A percentile compares a stretch with the other conserved stretches of the same genome.
These are phyloP conservation scores for Metschnikowia corniflorae DNA, from an alignment of 805 yeast genomes.

Conservation along the genomic window DNA sequence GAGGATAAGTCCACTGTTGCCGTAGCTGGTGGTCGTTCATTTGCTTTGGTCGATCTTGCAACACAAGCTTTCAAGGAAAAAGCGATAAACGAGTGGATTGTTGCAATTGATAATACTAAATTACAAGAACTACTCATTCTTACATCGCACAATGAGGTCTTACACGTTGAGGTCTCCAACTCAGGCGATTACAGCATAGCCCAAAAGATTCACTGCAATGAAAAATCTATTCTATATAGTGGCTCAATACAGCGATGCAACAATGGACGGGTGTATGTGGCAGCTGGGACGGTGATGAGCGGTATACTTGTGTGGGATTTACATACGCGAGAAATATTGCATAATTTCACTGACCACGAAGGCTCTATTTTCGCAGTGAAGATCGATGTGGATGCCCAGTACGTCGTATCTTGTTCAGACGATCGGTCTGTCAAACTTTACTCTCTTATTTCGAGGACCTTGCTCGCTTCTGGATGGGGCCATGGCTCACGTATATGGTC, in stretches of 20 bases:
- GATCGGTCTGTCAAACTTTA: constrained; percentile 85
- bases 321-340: constrained; percentile 38
- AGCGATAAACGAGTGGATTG: constrained; percentile 77
- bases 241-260: constrained; percentile 61
- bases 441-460: constrained; percentile 53
- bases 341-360: constrained; percentile 69
- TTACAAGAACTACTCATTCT: constrained; percentile 43
- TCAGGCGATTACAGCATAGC: constrained; percentile 20
- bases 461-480: constrained; percentile 88
- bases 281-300: constrained; percentile 92
- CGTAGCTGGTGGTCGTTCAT: constrained; percentile 70
- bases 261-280: constrained; percentile 47
- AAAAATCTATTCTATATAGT: constrained; percentile 82
- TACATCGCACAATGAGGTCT: constrained; percentile 76
- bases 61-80: constrained; percentile 34
- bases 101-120: constrained; percentile 49
- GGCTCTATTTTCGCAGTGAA: constrained; percentile 88
- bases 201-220: constrained; percentile 47
- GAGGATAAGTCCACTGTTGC: constrained; percentile 32
- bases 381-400: constrained; percentile 51
- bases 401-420: constrained; percentile 82
- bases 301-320: constrained; percentile 82
- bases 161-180: constrained; percentile 31
- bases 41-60: constrained; percentile 37
- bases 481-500: constrained; percentile 94